A percentile compares a stretch with the other conserved stretches of the same genome.
Conservation (phyloP, 139 green algal species). For the Deuterostichococcus epilithicus region DNA sequence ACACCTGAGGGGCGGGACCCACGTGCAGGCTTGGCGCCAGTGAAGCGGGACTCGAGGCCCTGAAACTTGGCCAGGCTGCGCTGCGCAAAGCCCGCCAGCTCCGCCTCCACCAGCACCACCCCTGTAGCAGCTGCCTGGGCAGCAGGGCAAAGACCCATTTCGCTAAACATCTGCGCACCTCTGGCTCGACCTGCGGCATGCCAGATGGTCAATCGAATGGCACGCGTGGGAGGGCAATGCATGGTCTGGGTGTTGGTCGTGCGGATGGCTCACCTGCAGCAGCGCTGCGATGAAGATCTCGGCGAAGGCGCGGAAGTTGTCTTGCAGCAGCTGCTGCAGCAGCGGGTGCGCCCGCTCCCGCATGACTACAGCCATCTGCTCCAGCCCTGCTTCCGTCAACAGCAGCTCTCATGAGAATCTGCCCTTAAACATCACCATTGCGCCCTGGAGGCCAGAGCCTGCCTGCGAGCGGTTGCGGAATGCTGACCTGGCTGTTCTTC, state of each 20-base stretch:
- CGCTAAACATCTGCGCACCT: too few relatives aligned
- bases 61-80: slow-evolving; percentile 50
- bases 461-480: neutral
- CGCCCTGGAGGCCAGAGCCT: neutral
- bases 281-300: slow-evolving; percentile 53
- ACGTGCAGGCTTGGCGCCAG: neutral
- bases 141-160: neutral
- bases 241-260: too few relatives aligned
- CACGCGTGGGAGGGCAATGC: neutral
- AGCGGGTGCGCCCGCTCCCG: slow-evolving; percentile 29
- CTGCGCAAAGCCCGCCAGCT: slow-evolving; percentile 49
- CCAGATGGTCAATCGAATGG: too few relatives aligned
- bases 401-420: neutral
- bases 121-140: slow-evolving; percentile 58
- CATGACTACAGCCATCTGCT: slow-evolving; percentile 10
- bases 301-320: slow-evolving; percentile 58
- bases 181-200: too few relatives aligned
- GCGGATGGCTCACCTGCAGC: slow-evolving; percentile 33
- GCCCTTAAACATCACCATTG: neutral
- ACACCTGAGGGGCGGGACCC: too few relatives aligned
- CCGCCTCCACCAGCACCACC: slow-evolving; percentile 46
- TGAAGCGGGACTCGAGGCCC: slow-evolving; percentile 37
- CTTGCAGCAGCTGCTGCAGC: slow-evolving; percentile 37
- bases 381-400: neutral
- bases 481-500: neutral